Evolutionary conservation across 2,329 filamentous ascomycete species (phyloP), one percentile per base, ranked within the genome.

Genomic region (Spiromastix sp.): DNA sequence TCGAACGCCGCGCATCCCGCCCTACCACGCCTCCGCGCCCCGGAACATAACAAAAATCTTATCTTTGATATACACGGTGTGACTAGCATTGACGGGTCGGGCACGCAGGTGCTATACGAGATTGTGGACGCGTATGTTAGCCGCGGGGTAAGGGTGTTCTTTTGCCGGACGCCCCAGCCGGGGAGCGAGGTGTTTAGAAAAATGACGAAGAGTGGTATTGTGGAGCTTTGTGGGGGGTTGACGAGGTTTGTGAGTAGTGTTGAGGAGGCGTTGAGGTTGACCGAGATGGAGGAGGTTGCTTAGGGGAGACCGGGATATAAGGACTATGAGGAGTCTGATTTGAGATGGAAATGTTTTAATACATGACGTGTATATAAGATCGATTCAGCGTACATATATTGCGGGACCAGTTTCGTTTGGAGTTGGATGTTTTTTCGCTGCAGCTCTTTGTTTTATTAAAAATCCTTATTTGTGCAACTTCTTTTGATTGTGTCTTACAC

Each of bases 61-160:
- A 86, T 98, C 42, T 96, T 98, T 51, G 91, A 98, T 55, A 86
- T 96, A 5, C 89, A 96, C 48, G 91, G 91, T n/a, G 91, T 98
- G 3, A 94, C 87, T 0, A 82, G 81, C 18, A 78, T 98, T 49
- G 91, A 98, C 54, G 91, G 86, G 4, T 93, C 86, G 0, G 91
- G 89, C 1, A 82, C 85, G 0, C 91, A 96, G 60, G 89, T 96
- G 1, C 67, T 98, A 2, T 73, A 76, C 30, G 91, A 96, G 60
- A 96, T 96, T 46, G 85, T 98, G 11, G 67, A 77, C 31, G 72
- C 68, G 19, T 96, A 96, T 55, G 68, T 79, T n/a, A 72, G 81
- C 21, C 69, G 80, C 4, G 82, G 81, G 1, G 85, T 89, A 2
- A 50, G 62, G 5, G 63, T 69, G 1, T 67, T 66, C 40, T 68